Conservation (phyloP, 257 asterid genomes). For the Lavandula angustifolia region DNA sequence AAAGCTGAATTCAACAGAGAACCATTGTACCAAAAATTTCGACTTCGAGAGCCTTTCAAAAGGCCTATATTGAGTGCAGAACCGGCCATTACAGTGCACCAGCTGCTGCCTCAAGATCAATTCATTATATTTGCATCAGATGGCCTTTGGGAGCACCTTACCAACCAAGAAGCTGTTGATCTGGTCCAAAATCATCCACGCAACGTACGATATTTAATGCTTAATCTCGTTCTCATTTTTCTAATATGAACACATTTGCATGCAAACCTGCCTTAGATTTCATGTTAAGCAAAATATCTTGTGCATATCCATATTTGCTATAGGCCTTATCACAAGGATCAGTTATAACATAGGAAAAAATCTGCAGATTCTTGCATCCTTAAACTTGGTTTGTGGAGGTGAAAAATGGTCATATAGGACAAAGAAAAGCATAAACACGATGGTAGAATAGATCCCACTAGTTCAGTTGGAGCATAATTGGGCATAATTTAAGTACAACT, state of each 20-base stretch:
- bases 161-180: constrained; percentile 71
- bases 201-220: constrained; percentile 46
- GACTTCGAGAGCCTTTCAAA: constrained; percentile 66
- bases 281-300: no score
- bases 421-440: background rate
- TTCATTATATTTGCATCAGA: constrained; percentile 69
- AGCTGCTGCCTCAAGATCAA: constrained; percentile 65
- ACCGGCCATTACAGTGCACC: constrained; percentile 58
- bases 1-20: constrained; percentile 66
- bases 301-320: constrained; percentile 9
- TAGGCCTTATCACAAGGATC: background rate
- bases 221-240: constrained; percentile 5
- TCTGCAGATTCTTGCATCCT: background rate
- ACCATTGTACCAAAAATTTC: constrained; percentile 62
- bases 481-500: background rate
- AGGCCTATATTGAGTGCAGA: constrained; percentile 69
- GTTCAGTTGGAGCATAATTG: constrained; percentile 12
- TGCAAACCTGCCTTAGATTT: background rate
- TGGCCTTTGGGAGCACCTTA: constrained; percentile 77
- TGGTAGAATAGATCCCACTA: constrained; percentile 4
- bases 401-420: background rate
- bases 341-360: background rate
- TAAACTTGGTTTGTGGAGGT: background rate
- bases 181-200: constrained; percentile 64
- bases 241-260: constrained; percentile 9